phyloP scores from a whole-genome alignment of 75 land plant species.

The Sequoia sempervirens region DNA sequence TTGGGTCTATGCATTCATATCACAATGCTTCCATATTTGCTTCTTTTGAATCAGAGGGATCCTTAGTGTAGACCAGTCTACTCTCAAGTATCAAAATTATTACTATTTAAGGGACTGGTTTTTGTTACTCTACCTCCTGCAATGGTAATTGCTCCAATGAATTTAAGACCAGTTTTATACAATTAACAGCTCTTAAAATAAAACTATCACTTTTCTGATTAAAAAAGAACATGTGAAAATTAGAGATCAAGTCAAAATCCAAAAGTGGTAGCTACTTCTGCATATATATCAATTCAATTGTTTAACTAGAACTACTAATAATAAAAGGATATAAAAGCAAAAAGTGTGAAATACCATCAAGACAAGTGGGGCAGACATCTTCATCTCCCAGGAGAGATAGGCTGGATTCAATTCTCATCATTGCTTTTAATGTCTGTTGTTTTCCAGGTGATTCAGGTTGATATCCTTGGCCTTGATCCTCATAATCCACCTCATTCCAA shows the following conservation, averaged over 20 bases:
- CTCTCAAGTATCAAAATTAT: not conserved
- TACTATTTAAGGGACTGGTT: not conserved
- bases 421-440: conserved; percentile 28
- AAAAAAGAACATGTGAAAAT: not conserved
- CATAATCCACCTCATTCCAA: conserved; percentile 44
- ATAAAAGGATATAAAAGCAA: not conserved
- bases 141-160: not conserved
- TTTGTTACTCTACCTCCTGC: not conserved
- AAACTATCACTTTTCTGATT: not conserved
- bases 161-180: not conserved
- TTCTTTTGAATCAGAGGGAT: not conserved
- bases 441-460: conserved; percentile 35
- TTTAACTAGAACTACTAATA: not conserved
- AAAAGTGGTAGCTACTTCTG: not conserved
- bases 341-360: conserved; percentile 63
- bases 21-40: not conserved
- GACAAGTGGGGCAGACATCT: conserved; percentile 93
- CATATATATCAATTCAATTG: not conserved
- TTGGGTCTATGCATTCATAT: not conserved
- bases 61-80: not conserved
- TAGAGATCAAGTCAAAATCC: not conserved
- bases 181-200: not conserved
- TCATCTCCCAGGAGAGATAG: conserved; percentile 77
- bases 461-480: conserved; percentile 36
- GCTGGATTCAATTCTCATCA: conserved; percentile 27